Base-by-base conservation (phyloP, 169 alveolate species). In the Perkinsus marinus region DNA sequence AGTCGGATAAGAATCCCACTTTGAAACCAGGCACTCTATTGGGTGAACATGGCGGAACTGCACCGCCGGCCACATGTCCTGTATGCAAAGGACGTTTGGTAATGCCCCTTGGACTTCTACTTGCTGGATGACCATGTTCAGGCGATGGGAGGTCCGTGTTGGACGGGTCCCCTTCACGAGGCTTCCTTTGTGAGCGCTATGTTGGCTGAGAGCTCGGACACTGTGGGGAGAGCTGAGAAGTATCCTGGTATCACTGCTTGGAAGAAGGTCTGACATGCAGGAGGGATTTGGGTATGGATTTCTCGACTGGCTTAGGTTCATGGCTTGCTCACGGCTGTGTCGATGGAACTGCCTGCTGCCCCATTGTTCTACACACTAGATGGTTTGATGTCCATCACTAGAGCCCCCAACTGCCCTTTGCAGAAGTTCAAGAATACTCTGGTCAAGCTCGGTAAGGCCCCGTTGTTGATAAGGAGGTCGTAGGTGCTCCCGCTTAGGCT, bases 341-440 rank as follows among this genome's bases (percentile, higher is more conserved):
- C 90, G 46, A 95, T 93, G 94, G 96, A 95, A 92, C 93, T 94
- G 89, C 92, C 89, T 16, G 96, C 94, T 47, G 92, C 93, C 39
- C 94, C 95, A n/a, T 92, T 95, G 39, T 94, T 93, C 89, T 95
- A 94, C 92, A 94, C 94, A 39, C 93, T 95, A 41, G 90, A 79
- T 79, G 90, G 90, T 39, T n/a, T 79, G 26, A 79, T 79, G 90
- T 36, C 90, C 43, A 39, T 57, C 26, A 19, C 79, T 7, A 57
- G 79, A 26, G 79, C 79, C 26, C 79, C 79, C 37, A 57, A 57
- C 79, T 57, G 79, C 34, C 79, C 79, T 9, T 22, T 79, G 39
- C 90, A 36, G 34, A 79, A 79, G 90, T 38, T 79, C 90, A 79
- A 79, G 90, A 57, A 57, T 30, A 57, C 79, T 0, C 34, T 57